A percentile compares a stretch with the other conserved stretches of the same genome.
These are phyloP conservation scores for Abrus precatorius DNA, from an alignment of 306 rosid genomes.

Conservation along the genomic window DNA sequence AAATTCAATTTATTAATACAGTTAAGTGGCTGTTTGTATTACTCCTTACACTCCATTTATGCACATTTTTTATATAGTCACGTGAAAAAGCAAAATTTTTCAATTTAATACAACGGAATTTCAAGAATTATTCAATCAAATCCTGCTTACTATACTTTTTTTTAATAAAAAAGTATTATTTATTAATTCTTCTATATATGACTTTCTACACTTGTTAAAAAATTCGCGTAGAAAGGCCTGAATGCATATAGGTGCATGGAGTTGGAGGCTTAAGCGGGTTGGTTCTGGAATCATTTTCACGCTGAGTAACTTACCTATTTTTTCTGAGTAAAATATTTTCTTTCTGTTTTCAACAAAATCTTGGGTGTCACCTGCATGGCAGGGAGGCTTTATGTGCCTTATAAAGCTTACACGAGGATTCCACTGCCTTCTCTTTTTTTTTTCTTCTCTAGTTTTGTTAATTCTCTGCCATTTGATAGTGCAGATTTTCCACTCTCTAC, in stretches of 20 bases:
- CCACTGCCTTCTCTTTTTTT: conserved; percentile 48
- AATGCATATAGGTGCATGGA: neutral
- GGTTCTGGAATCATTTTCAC: conserved; percentile 1
- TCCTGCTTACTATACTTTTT: no score
- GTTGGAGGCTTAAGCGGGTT: neutral
- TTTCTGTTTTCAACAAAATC: conserved; percentile 48
- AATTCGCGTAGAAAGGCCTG: no score
- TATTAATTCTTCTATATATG: no score
- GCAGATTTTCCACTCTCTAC: conserved; percentile 57
- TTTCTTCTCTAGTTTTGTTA: conserved; percentile 55
- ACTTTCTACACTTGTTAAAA: no score
- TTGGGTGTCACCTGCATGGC: conserved; percentile 74
- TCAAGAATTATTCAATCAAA: no score
- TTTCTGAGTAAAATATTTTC: conserved; percentile 19
- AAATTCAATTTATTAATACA: no score
- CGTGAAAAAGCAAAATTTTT: no score
- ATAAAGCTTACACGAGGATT: conserved; percentile 74
- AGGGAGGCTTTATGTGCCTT: conserved; percentile 54
- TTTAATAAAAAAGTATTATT: no score
- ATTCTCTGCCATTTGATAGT: conserved; percentile 65
- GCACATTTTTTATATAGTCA: no score
- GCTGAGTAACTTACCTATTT: neutral
- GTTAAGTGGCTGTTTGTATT: no score
- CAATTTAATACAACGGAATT: no score
- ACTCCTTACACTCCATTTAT: no score